Conservation (phyloP, 2,329 filamentous ascomycete genomes). For the Aspergillus glaucus region DNA sequence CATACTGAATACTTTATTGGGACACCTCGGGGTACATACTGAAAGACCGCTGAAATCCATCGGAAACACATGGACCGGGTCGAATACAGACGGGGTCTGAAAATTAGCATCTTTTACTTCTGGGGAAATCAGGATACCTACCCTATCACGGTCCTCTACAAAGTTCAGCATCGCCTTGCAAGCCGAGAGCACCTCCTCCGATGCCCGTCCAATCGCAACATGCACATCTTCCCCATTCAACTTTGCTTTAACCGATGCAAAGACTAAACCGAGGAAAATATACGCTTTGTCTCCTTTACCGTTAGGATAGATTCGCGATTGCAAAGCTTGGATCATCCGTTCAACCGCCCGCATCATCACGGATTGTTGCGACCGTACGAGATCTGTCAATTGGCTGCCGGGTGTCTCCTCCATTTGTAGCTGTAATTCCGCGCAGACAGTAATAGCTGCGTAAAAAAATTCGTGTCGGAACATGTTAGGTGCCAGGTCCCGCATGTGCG, state of each 20-base stretch:
- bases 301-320: constrained; percentile 17
- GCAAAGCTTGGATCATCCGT: constrained; percentile 22
- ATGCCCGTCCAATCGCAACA: constrained; percentile 17
- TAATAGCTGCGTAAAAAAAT: constrained; percentile 27
- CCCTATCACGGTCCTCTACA: neutral
- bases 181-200: constrained; percentile 15
- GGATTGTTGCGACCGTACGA: constrained; percentile 25
- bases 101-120: too few species aligned
- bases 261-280: constrained; percentile 22
- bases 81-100: neutral
- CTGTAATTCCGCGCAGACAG: constrained; percentile 27
- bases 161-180: constrained; percentile 16
- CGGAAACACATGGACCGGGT: constrained; percentile 8
- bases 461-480: constrained; percentile 32
- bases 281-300: constrained; percentile 26
- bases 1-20: neutral
- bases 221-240: constrained; percentile 24
- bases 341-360: constrained; percentile 26
- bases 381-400: constrained; percentile 17
- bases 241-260: constrained; percentile 27
- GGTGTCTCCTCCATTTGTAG: constrained; percentile 21
- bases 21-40: neutral
- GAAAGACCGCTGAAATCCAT: constrained; percentile 11
- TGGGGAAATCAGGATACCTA: neutral
- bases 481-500: constrained; percentile 23